Base-by-base conservation (phyloP, 2,329 filamentous ascomycete genomes). In the Epichloe elymi region DNA sequence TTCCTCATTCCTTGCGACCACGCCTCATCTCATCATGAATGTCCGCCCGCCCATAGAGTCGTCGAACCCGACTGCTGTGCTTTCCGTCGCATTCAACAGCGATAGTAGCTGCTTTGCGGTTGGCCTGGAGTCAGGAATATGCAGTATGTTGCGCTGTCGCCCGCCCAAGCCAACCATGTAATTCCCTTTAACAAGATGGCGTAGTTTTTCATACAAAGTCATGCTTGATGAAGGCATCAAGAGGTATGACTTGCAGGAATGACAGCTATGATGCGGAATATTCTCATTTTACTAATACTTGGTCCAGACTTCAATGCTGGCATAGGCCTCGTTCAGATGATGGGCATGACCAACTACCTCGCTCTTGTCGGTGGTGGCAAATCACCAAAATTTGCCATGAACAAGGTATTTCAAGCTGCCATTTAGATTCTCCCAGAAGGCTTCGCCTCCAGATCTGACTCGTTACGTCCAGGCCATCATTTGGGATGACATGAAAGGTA, bases 281-380 rank as follows among this genome's bases (percentile, higher is more conserved):
- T 38, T 36, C 11, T 11, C 17, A 15, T 19, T 14, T 39, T 23
- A 37, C 51, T 14, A n/a, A 51, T 15, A 26, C 19, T 36, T 20
- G 4, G 5, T 23, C 44, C 55, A 85, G 83, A 86, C 60, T 88
- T 89, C 70, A 86, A 86, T 64, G 87, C 85, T 17, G 88, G 89
- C 45, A 82, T 95, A 56, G 87, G 85, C 40, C 74, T 88, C 40
- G 86, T 85, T 26, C 84, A 89, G 66, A 93, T 95, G 86, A 82
- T 95, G 65, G 86, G 86, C 43, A 85, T 82, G 58, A 83, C 87
- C 49, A 90, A 91, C 69, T 95, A 90, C 65, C 75, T 96, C 37
- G 91, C 88, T 30, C 76, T 97, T 10, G 88, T 96, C 51, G 90
- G 90, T 56, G 91, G 91, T 58, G 89, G 93, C 46, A 85, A 79